Percentiles rank a stretch among this genome's conserved stretches.
phyloP scores from a whole-genome alignment of 495 filamentous ascomycete species.

The Penicillium fimorum region DNA sequence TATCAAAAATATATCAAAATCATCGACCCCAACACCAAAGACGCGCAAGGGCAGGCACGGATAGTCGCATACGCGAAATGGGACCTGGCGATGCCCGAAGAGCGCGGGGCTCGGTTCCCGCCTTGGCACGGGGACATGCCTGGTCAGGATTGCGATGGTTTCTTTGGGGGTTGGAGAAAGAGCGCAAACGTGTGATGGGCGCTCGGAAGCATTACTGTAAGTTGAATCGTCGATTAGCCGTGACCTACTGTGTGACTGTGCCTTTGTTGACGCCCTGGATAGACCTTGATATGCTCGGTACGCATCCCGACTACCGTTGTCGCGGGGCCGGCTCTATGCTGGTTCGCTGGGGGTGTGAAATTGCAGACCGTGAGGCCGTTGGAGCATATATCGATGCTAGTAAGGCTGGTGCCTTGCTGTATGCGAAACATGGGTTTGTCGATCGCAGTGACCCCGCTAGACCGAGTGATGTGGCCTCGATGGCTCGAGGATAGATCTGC shows the following conservation, averaged over 20 bases:
- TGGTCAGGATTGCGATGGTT: slow-evolving; percentile 15
- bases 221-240: background rate
- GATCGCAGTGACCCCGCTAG: slow-evolving; percentile 20
- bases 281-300: slow-evolving; percentile 51
- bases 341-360: slow-evolving; percentile 48
- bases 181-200: slow-evolving; percentile 25
- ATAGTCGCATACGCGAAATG: slow-evolving; percentile 32
- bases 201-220: slow-evolving; percentile 30
- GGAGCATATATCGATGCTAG: slow-evolving; percentile 35
- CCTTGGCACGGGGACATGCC: slow-evolving; percentile 28
- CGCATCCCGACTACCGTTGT: slow-evolving; percentile 47
- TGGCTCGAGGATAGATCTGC: slow-evolving; percentile 4
- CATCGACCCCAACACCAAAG: slow-evolving; percentile 17
- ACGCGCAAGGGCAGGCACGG: slow-evolving; percentile 18
- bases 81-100: slow-evolving; percentile 22
- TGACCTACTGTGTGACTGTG: background rate
- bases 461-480: slow-evolving; percentile 5
- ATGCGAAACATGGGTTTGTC: slow-evolving; percentile 34
- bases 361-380: slow-evolving; percentile 35
- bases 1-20: slow-evolving; percentile 31
- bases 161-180: slow-evolving; percentile 20
- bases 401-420: slow-evolving; percentile 28
- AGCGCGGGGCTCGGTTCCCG: slow-evolving; percentile 28
- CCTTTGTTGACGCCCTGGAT: background rate
- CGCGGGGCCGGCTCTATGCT: slow-evolving; percentile 52